A percentile compares a stretch with the other conserved stretches of the same genome.
phyloP scores from a whole-genome alignment of 2,329 filamentous ascomycete genomes.

The Shiraia bambusicola region DNA sequence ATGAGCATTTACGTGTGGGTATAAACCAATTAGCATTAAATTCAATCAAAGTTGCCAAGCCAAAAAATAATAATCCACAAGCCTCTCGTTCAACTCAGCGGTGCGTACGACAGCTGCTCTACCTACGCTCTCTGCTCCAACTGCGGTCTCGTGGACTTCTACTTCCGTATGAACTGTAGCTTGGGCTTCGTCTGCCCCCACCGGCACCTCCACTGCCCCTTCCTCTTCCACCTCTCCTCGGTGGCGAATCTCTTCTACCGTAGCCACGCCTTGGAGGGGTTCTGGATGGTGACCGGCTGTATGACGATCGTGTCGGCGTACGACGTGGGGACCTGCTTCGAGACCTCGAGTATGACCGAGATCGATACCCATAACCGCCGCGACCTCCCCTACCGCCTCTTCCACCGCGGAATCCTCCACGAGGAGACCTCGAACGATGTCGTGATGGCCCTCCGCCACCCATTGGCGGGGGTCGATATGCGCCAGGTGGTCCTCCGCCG shows the following conservation, averaged over 20 bases:
- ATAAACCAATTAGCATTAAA: neutral
- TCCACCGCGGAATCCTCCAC: constrained; percentile 30
- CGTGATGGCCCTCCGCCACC: constrained; percentile 29
- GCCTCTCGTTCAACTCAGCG: neutral
- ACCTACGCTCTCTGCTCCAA: constrained; percentile 41
- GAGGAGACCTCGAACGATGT: constrained; percentile 45
- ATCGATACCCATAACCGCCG: constrained; percentile 27
- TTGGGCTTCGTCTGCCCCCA: constrained; percentile 58
- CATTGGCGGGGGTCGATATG: constrained; percentile 42
- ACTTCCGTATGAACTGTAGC: constrained; percentile 65
- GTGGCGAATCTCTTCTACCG: constrained; percentile 16
- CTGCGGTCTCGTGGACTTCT: constrained; percentile 51
- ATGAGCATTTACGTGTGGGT: neutral
- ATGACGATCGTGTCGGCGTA: constrained; percentile 46
- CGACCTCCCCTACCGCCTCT: constrained; percentile 37
- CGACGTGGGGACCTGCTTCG: constrained; percentile 47
- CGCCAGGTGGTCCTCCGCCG: constrained; percentile 40
- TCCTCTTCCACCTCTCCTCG: constrained; percentile 40
- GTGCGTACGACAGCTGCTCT: constrained; percentile 1
- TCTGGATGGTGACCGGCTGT: constrained; percentile 42
- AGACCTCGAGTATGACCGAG: constrained; percentile 37
- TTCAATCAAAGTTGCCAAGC: neutral
- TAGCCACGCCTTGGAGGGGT: constrained; percentile 30
- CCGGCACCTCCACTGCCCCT: constrained; percentile 47
- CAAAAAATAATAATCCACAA: neutral